Conservation (phyloP, 257 asterid species). For the Primulina huaijiensis region DNA sequence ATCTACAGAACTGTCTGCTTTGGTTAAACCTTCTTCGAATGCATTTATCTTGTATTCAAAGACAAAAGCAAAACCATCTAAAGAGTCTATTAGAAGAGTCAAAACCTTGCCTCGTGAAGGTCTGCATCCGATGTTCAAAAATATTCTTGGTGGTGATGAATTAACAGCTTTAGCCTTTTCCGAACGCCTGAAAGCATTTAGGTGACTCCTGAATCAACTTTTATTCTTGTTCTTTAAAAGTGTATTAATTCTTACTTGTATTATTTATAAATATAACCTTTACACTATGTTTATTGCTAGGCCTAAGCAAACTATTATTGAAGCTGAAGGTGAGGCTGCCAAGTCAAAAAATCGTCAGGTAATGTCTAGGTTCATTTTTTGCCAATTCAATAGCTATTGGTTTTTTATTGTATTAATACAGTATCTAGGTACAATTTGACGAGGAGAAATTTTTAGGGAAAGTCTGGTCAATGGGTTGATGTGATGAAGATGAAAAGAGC, state of each 20-base stretch:
- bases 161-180: slow-evolving; percentile 89
- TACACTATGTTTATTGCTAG: slow-evolving; percentile 34
- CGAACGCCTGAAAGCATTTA: slow-evolving; percentile 79
- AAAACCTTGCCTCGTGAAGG: slow-evolving; percentile 86
- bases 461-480: slow-evolving; percentile 62
- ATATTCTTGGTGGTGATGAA: slow-evolving; percentile 62
- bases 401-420: not conserved
- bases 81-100: slow-evolving; percentile 74
- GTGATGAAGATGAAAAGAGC: slow-evolving; percentile 94
- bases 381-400: slow-evolving; percentile 4
- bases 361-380: slow-evolving; percentile 21
- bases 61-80: slow-evolving; percentile 85
- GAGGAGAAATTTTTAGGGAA: slow-evolving; percentile 37
- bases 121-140: slow-evolving; percentile 78
- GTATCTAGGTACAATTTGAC: slow-evolving; percentile 22
- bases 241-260: slow-evolving; percentile 4
- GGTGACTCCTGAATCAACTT: slow-evolving; percentile 37
- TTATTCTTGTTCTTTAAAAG: slow-evolving; percentile 6
- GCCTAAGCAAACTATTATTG: slow-evolving; percentile 89
- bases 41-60: slow-evolving; percentile 71
- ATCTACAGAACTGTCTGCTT: slow-evolving; percentile 63
- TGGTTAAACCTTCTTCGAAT: slow-evolving; percentile 60
- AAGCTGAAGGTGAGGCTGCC: slow-evolving; percentile 92
- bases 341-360: slow-evolving; percentile 71
- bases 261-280: slow-evolving; percentile 13